Base-by-base conservation (phyloP, 805 yeast species). In the Barnettozyma sp. region DNA sequence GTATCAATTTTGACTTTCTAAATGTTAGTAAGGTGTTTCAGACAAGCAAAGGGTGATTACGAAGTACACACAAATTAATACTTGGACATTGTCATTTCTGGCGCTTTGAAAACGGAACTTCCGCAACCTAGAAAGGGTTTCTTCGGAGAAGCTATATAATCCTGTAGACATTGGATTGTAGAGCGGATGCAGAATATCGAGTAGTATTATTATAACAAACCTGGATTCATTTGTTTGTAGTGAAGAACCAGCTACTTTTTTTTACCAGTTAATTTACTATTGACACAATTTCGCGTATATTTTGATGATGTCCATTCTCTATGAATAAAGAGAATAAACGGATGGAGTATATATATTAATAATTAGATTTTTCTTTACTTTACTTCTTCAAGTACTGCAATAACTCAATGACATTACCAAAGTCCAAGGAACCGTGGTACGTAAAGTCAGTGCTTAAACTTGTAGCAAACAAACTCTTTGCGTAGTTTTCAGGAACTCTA, bases 401-500 rank as follows among this genome's bases (percentile, higher is more conserved):
- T 28, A 53, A 48, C 21, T 53, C 52, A 41, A 53, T 50, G 16
- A 51, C 56, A 30, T 53, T 53, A 22, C 46, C 35, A 17, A 52
- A 46, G 26, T 53, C 56, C 21, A 41, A 42, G 33, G 48, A 31
- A 42, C 55, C 34, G 18, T 50, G 51, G 22, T 53, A 53, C 34
- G 50, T 45, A 36, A 48, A 53, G 33, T 43, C 42, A 6, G 57
- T 53, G 14, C 54, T 44, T 13, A 53, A 46, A 12, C 46, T 43
- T 5, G 58, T 52, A 13, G 58, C 55, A 54, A 90, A 83, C 48
- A 90, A 74, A 4, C 96, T 95, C 54, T 77, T 79, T 56, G 90
- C 68, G 58, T 90, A 92, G 35, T 94, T 73, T 39, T 72, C 83
- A 14, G 98, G 98, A 25, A 90, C 92, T 52, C 92, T 76, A 30